Evolutionary conservation across 495 filamentous ascomycete genomes (phyloP).

Genomic region (Glarea lozoyensis): DNA sequence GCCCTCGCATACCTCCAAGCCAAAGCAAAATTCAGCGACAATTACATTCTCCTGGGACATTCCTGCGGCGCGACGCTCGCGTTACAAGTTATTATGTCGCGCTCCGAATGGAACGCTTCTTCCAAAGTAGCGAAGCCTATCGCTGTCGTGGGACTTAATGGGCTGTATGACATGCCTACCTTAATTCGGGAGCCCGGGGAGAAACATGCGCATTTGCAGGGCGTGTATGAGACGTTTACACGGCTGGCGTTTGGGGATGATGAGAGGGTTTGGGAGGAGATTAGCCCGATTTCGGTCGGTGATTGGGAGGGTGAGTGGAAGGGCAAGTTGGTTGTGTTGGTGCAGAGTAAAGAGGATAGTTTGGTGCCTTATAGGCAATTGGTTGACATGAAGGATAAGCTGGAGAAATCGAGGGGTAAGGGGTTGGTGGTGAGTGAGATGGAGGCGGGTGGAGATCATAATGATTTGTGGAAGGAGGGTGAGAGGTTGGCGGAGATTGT

Average conservation of each 20-base stretch:
- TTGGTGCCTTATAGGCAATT: neutral
- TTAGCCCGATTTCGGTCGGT: neutral
- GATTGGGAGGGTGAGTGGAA: neutral
- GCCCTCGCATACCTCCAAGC: slow-evolving; percentile 52
- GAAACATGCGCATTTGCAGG: neutral
- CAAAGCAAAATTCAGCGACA: slow-evolving; percentile 35
- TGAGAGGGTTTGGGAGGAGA: neutral
- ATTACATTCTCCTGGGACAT: slow-evolving; percentile 65
- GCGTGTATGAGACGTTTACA: neutral
- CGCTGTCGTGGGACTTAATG: too few species aligned
- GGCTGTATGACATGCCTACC: neutral
- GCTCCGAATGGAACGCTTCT: too few species aligned
- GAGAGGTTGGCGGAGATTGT: too few species aligned
- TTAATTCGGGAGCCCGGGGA: neutral
- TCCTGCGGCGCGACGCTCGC: slow-evolving; percentile 66
- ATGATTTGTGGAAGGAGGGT: too few species aligned
- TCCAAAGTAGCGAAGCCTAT: too few species aligned
- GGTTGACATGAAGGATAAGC: neutral
- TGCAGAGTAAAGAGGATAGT: neutral
- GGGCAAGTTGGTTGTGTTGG: neutral
- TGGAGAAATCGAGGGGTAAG: neutral
- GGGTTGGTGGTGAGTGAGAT: too few species aligned
- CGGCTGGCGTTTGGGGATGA: neutral
- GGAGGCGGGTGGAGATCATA: too few species aligned
- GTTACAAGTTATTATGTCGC: slow-evolving; percentile 61